Conservation (phyloP, 805 yeast genomes). For the Saccharomycopsis olivae region DNA sequence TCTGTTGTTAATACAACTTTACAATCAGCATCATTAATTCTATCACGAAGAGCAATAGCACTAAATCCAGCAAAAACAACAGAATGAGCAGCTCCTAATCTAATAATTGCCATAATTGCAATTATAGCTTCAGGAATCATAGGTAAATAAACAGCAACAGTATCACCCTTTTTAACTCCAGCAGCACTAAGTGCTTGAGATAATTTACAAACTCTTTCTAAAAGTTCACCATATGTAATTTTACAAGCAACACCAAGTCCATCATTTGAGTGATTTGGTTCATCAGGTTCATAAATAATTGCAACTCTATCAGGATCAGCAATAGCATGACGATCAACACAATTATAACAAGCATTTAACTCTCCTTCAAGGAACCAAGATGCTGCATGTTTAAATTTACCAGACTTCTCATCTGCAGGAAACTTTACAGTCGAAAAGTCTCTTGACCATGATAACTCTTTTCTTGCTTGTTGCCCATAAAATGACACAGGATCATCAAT, state of each 20-base stretch:
- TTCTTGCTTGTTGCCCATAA: constrained; percentile 44
- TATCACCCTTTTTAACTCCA: constrained; percentile 74
- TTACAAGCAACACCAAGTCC: constrained; percentile 25
- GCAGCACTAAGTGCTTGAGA: constrained; percentile 55
- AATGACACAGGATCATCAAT: constrained; percentile 43
- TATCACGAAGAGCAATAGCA: constrained; percentile 58
- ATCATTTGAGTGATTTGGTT: constrained; percentile 45
- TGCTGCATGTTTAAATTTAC: constrained; percentile 32
- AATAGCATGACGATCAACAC: constrained; percentile 76
- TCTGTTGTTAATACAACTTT: constrained; percentile 69
- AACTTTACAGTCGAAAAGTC: constrained; percentile 38
- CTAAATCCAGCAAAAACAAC: constrained; percentile 83
- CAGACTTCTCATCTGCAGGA: constrained; percentile 24
- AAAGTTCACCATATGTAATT: constrained; percentile 60
- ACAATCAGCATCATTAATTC: constrained; percentile 62
- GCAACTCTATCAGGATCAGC: constrained; percentile 63
- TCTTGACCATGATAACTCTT: constrained; percentile 40
- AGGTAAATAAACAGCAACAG: constrained; percentile 79
- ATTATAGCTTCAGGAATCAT: constrained; percentile 76
- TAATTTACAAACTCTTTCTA: constrained; percentile 58
- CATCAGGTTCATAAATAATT: constrained; percentile 74
- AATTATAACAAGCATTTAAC: constrained; percentile 68
- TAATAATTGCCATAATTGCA: constrained; percentile 64
- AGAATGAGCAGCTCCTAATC: constrained; percentile 79
- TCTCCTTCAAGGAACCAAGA: constrained; percentile 78